phyloP scores from a whole-genome alignment of 257 asterid species.

The Fraxinus quadrangulata region DNA sequence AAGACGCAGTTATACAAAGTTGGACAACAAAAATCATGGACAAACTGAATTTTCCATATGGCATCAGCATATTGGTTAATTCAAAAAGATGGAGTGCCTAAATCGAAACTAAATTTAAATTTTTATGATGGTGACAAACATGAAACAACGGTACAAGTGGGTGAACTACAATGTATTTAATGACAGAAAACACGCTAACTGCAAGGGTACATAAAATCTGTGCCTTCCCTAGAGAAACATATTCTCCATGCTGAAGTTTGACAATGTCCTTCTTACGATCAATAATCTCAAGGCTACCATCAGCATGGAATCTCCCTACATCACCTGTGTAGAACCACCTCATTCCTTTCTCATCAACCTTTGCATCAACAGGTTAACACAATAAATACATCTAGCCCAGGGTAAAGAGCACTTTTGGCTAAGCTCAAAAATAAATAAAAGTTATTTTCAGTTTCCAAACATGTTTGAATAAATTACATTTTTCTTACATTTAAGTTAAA shows the following conservation, averaged over 20 bases:
- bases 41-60: no score
- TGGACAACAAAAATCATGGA: background rate
- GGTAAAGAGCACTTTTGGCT: background rate
- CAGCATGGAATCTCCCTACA: constrained; percentile 78
- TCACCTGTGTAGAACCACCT: constrained; percentile 96
- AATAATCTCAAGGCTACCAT: constrained; percentile 93
- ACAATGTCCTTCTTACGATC: constrained; percentile 96
- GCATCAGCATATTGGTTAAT: no score
- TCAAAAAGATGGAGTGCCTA: no score
- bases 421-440: no score
- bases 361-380: constrained; percentile 17
- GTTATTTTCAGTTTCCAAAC: no score
- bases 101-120: background rate
- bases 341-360: constrained; percentile 86
- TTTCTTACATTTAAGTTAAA: no score
- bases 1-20: background rate
- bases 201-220: background rate
- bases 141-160: background rate
- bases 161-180: background rate
- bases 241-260: constrained; percentile 97
- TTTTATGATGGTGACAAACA: background rate
- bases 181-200: background rate
- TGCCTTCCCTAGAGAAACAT: constrained; percentile 96
- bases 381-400: background rate
- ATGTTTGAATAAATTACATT: no score